phyloP scores from a whole-genome alignment of 2,329 filamentous ascomycete species.

The Didymella glomerata region DNA sequence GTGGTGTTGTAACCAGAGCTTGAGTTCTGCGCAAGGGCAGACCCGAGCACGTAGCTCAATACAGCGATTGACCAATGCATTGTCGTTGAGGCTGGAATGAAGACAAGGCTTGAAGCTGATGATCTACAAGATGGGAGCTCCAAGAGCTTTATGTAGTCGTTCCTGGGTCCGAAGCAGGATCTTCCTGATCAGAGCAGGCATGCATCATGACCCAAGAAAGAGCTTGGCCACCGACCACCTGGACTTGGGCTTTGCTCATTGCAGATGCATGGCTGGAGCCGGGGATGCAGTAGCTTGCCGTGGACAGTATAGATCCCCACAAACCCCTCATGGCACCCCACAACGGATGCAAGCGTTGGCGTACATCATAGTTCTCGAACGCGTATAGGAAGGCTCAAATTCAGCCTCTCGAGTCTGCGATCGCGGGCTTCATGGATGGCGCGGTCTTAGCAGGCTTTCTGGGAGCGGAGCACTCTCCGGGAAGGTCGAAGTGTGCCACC shows the following conservation, averaged over 20 bases:
- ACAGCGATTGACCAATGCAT: constrained; percentile 38
- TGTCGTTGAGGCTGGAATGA: constrained; percentile 9
- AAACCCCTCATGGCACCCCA: constrained; percentile 33
- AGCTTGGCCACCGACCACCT: constrained; percentile 24
- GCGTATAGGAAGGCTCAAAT: constrained; percentile 16
- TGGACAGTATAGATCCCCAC: constrained; percentile 29
- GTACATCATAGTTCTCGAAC: constrained; percentile 28
- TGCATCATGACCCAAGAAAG: constrained; percentile 29
- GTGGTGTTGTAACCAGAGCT: constrained; percentile 9
- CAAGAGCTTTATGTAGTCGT: constrained; percentile 28
- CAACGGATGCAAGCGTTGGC: constrained; percentile 26
- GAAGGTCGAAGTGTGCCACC: constrained; percentile 5
- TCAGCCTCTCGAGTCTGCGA: constrained; percentile 22
- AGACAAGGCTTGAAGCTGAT: constrained; percentile 11
- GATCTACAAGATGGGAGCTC: constrained; percentile 13
- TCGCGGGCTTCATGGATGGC: constrained; percentile 9
- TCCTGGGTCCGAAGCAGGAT: constrained; percentile 9
- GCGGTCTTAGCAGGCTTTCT: constrained; percentile 15
- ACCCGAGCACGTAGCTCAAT: constrained; percentile 39
- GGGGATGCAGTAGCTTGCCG: constrained; percentile 30
- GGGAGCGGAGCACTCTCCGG: constrained; percentile 19
- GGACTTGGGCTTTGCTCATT: constrained; percentile 26
- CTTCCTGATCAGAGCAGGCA: constrained; percentile 18
- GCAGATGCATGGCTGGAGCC: constrained; percentile 13
- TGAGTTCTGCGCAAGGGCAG: constrained; percentile 33